Evolutionary conservation across 306 rosid species (phyloP).

Genomic region (Myrica gale): DNA sequence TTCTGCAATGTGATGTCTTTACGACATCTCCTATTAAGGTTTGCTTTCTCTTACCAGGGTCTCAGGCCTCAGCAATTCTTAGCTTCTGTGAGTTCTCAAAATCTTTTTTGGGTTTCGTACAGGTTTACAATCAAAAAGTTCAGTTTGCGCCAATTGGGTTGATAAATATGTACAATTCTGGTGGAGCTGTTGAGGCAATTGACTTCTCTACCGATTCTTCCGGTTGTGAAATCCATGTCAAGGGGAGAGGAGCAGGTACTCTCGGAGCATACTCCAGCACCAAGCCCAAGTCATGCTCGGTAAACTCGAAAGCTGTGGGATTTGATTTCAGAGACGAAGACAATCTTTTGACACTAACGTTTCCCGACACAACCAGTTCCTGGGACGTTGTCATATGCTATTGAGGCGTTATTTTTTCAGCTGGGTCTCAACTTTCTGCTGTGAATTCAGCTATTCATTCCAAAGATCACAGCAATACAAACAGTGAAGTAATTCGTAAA

Average conservation of each 20-base stretch:
- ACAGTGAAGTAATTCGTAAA: neutral
- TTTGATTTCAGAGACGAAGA: constrained; percentile 29
- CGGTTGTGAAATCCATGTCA: constrained; percentile 24
- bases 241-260: constrained; percentile 35
- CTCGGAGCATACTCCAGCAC: constrained; percentile 43
- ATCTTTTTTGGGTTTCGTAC: neutral
- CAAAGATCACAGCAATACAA: neutral
- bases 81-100: neutral
- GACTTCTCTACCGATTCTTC: constrained; percentile 20
- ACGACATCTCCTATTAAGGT: constrained; percentile 44
- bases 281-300: constrained; percentile 34
- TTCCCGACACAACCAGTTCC: constrained; percentile 18
- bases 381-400: constrained; percentile 34
- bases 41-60: neutral
- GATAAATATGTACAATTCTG: constrained; percentile 42
- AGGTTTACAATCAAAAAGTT: constrained; percentile 31
- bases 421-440: neutral
- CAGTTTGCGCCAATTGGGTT: constrained; percentile 44
- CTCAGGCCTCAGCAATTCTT: neutral
- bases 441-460: neutral
- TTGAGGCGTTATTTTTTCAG: constrained; percentile 5
- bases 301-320: constrained; percentile 27
- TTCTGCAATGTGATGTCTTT: constrained; percentile 33
- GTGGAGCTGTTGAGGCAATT: constrained; percentile 39
- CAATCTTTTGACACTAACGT: constrained; percentile 32